Percentiles rank a stretch among this genome's conserved stretches.
These are phyloP conservation scores for Emergomyces pasteurianus DNA, from an alignment of 2,329 filamentous ascomycete species.

Conservation along the genomic window DNA sequence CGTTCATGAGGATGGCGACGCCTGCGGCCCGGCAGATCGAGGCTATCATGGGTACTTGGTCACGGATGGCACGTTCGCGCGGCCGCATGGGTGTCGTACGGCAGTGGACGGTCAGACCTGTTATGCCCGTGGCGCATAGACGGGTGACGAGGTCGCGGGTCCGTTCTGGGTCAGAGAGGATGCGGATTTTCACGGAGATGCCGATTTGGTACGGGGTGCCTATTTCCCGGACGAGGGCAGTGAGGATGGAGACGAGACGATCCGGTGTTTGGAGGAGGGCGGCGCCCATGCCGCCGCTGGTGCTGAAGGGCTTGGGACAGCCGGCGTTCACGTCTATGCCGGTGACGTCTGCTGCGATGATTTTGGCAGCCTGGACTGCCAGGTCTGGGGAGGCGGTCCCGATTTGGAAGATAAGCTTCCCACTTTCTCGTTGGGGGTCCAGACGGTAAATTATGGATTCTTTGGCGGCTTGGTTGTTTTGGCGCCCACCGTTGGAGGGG, in stretches of 20 bases:
- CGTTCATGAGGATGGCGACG: conserved; percentile 91
- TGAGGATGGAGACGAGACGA: conserved; percentile 68
- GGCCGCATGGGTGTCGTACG: conserved; percentile 94
- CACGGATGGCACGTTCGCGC: conserved; percentile 72
- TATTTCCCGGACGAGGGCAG: conserved; percentile 68
- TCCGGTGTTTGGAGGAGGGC: conserved; percentile 79
- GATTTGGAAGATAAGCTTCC: conserved; percentile 77
- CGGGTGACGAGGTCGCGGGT: conserved; percentile 67
- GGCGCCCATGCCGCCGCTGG: conserved; percentile 87
- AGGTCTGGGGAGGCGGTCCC: conserved; percentile 73
- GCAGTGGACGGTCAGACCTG: conserved; percentile 84
- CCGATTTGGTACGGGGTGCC: conserved; percentile 70
- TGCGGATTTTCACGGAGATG: conserved; percentile 91
- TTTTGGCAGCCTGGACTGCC: conserved; percentile 70
- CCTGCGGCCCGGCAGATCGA: conserved; percentile 69
- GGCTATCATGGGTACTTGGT: conserved; percentile 73
- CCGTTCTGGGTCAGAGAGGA: conserved; percentile 63
- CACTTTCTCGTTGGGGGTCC: conserved; percentile 63
- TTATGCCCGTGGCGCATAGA: conserved; percentile 80
- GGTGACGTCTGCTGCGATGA: conserved; percentile 76
- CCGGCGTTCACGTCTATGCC: conserved; percentile 97
- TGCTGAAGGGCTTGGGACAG: conserved; percentile 96
- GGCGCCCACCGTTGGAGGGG: conserved; percentile 53
- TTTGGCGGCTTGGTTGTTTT: conserved; percentile 24
- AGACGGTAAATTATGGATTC: conserved; percentile 71